Base-by-base conservation (phyloP, 441 rosid species). In the Euphorbia schlechtendalii region DNA sequence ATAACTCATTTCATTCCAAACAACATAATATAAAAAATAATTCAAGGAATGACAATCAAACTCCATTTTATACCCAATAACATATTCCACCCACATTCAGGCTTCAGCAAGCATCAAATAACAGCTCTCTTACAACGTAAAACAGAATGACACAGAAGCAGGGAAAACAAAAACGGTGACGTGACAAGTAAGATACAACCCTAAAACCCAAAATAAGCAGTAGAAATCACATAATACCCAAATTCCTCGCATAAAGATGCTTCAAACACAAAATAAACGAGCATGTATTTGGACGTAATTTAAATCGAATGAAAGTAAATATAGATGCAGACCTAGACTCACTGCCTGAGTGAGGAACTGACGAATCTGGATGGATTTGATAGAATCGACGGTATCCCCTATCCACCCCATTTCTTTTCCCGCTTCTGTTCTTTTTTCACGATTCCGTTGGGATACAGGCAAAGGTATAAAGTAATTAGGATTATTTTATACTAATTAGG, bases 301-400 rank as follows among this genome's bases (percentile, higher is more conserved):
- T 25, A 5, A 25, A 56, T 15, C 0, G 11, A 53, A 54, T 6
- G 49, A n/a, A 57, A 27, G 46, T n/a, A 60, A n/a, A n/a, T n/a
- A n/a, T 3, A 68, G 66, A 69, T 62, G 76, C 85, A 32, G 73
- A 89, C 96, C 96, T 27, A 89, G 85, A 80, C 88, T 87, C 67
- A 89, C 80, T 56, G 80, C 85, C 66, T 89, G 96, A 62, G 83
- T 80, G 54, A 84, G 81, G 55, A 85, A 87, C 76, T 85, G 94
- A 21, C 92, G 92, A 78, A 81, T 84, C 87, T 89, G 87, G 56
- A 85, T 80, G 13, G 87, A 85, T 78, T 78, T 83, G 63, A 89
- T 73, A 27, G 94, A 89, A 65, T 81, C 87, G 18, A 85, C 61
- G 43, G 86, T 79, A 32, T 85, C 96, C 56, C 88, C 87, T 68